phyloP scores from a whole-genome alignment of 495 filamentous ascomycete species.

The Aspergillus sclerotioniger region DNA sequence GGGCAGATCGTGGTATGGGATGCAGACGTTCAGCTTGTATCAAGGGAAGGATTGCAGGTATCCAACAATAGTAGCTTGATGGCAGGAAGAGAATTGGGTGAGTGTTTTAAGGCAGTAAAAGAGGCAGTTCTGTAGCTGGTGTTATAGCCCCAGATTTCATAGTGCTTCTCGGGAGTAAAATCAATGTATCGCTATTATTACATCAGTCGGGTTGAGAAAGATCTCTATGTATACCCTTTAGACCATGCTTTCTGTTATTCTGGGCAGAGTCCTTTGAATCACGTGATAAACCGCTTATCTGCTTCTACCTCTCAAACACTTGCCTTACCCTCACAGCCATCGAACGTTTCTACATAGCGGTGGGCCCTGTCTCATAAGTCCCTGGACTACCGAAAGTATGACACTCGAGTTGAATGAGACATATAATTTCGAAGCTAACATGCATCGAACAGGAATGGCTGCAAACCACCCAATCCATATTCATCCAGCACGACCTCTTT shows the following conservation, averaged over 20 bases:
- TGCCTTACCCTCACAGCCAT: background rate
- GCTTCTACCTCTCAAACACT: background rate
- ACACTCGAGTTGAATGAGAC: background rate
- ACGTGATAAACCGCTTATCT: background rate
- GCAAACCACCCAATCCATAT: constrained; percentile 70
- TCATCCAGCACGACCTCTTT: constrained; percentile 70
- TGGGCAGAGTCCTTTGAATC: background rate
- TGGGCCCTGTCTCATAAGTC: background rate
- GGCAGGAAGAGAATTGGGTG: background rate
- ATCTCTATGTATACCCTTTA: background rate
- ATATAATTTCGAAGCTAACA: background rate
- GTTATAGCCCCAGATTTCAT: background rate
- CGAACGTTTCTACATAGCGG: background rate
- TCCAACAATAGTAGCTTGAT: background rate
- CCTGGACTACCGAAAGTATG: background rate
- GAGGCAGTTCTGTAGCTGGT: background rate
- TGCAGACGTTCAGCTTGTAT: background rate
- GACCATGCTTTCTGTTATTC: too few species aligned
- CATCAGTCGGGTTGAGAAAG: background rate
- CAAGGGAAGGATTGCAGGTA: background rate
- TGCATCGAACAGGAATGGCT: constrained; percentile 45
- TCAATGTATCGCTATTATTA: background rate
- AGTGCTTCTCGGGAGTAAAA: background rate
- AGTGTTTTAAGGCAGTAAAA: background rate
- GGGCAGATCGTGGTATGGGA: too few species aligned